phyloP scores from a whole-genome alignment of 306 rosid genomes.

The Castanea mollissima region DNA sequence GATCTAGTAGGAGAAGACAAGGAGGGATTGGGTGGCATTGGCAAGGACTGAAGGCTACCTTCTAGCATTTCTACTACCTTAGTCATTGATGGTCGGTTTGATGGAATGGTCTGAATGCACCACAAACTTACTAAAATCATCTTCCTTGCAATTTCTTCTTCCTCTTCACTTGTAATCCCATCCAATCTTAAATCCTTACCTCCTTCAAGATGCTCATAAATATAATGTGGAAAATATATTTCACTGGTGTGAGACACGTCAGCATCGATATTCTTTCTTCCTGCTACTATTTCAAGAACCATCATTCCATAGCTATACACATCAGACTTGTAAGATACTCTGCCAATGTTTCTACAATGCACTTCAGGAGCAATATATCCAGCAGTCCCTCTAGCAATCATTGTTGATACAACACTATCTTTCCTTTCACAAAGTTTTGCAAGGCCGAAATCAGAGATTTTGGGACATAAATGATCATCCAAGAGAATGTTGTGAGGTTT shows the following conservation, averaged over 20 bases:
- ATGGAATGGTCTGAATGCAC: constrained; percentile 38
- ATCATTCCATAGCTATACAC: constrained; percentile 44
- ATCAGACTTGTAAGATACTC: constrained; percentile 33
- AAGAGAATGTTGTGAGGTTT: neutral
- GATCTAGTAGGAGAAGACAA: constrained; percentile 16
- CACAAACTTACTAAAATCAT: constrained; percentile 33
- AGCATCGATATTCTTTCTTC: constrained; percentile 23
- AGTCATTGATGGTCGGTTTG: constrained; percentile 36
- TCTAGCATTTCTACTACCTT: constrained; percentile 42
- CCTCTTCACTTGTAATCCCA: constrained; percentile 7
- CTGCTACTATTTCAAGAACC: constrained; percentile 34
- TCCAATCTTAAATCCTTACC: neutral
- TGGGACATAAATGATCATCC: constrained; percentile 30
- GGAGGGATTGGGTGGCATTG: constrained; percentile 39
- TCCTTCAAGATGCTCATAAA: constrained; percentile 23
- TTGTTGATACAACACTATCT: constrained; percentile 28
- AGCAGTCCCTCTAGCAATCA: constrained; percentile 29
- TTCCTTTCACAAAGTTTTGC: constrained; percentile 33
- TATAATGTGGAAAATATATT: constrained; percentile 26
- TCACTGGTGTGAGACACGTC: constrained; percentile 10
- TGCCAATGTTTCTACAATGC: constrained; percentile 11
- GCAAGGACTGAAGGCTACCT: constrained; percentile 20
- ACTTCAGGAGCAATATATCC: constrained; percentile 42
- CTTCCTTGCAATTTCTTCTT: constrained; percentile 27
- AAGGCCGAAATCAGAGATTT: constrained; percentile 40